Evolutionary conservation across 78 protist species (phyloP).

Genomic region (Bodo saltans): DNA sequence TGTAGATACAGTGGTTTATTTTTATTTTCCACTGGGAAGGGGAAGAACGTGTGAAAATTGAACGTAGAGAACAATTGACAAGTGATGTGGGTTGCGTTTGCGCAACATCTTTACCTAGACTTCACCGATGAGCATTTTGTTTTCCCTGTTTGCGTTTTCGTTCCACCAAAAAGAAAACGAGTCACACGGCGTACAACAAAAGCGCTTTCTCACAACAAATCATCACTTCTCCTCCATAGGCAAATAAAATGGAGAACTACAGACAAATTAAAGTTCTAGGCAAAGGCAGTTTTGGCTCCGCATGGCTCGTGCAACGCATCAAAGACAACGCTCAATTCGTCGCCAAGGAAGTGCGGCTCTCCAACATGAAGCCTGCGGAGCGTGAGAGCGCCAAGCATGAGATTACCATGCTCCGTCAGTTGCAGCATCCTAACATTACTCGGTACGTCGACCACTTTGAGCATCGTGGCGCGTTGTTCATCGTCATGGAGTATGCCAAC

Average conservation of each 20-base stretch:
- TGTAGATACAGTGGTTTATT: too few relatives aligned
- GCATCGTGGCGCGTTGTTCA: constrained; percentile 27
- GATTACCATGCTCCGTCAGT: not conserved
- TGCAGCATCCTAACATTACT: constrained; percentile 34
- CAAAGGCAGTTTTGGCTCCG: constrained; percentile 24
- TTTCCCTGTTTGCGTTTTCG: too few relatives aligned
- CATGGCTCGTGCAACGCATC: constrained; percentile 21
- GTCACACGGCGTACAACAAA: too few relatives aligned
- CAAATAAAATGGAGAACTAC: constrained; percentile 8
- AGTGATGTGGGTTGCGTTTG: too few relatives aligned
- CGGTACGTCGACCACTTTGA: constrained; percentile 11
- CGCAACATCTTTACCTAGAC: too few relatives aligned
- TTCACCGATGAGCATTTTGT: too few relatives aligned
- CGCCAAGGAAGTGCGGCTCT: constrained; percentile 14
- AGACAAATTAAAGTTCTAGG: constrained; percentile 2
- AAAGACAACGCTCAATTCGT: constrained; percentile 11
- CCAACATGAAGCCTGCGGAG: constrained; percentile 25
- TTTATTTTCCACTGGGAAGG: too few relatives aligned
- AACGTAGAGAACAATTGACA: too few relatives aligned
- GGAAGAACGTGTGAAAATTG: too few relatives aligned
- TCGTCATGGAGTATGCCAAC: constrained; percentile 63
- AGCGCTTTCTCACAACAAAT: too few relatives aligned
- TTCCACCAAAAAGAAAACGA: too few relatives aligned
- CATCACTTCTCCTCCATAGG: too few relatives aligned
- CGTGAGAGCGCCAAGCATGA: constrained; percentile 16